These are phyloP conservation scores for Tetrahymena elliotti DNA, from an alignment of 73 alveolate genomes.

Conservation along the genomic window DNA sequence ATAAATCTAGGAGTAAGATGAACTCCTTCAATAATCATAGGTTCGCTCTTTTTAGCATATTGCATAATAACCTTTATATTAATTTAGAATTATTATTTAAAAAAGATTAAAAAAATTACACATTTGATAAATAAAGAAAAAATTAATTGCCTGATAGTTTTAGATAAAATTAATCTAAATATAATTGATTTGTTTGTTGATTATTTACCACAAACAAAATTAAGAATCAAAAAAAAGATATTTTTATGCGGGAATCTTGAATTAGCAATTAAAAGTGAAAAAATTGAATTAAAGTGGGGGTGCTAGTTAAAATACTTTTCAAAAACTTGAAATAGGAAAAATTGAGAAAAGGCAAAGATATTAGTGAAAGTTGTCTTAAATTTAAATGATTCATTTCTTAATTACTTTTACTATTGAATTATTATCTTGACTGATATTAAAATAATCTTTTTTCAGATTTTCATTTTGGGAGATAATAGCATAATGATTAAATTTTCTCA, in stretches of 20 bases:
- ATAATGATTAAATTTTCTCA: background rate
- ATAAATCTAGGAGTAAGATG: slow-evolving; percentile 62
- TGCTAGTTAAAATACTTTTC: background rate
- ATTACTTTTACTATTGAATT: no score
- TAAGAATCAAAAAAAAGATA: background rate
- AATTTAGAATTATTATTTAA: background rate
- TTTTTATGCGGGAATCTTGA: background rate
- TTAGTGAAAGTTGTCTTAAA: background rate
- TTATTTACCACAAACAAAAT: background rate
- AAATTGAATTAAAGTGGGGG: background rate
- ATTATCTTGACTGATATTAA: background rate
- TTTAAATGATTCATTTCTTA: background rate
- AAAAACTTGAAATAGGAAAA: background rate
- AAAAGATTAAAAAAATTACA: background rate
- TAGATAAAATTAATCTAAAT: background rate
- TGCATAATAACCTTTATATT: slow-evolving; percentile 44
- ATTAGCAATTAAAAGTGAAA: background rate
- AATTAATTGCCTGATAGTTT: no score
- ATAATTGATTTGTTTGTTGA: background rate
- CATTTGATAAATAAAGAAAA: no score
- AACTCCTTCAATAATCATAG: slow-evolving; percentile 78
- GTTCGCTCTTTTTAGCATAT: slow-evolving; percentile 48
- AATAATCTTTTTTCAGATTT: no score
- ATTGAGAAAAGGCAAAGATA: background rate
- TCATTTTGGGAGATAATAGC: background rate